These are phyloP conservation scores for Achlya hypogyna DNA, from an alignment of 352 stramenopile species.

Conservation along the genomic window DNA sequence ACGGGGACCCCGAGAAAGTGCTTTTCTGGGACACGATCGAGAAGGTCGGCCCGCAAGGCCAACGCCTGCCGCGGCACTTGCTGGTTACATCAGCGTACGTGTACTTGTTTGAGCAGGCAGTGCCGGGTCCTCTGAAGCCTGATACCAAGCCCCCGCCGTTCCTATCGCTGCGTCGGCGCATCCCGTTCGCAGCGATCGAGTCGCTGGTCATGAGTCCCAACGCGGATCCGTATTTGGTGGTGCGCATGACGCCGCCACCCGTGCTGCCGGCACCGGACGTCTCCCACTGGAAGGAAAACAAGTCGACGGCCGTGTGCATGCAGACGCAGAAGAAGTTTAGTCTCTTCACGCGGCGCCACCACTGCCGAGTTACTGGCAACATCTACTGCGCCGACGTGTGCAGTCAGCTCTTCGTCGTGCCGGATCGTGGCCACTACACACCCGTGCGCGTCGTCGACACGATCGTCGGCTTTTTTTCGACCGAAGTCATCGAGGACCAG, in stretches of 20 bases:
- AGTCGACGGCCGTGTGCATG: slow-evolving; percentile 76
- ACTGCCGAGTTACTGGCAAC: slow-evolving; percentile 79
- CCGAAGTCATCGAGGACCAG: slow-evolving; percentile 74
- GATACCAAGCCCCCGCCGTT: slow-evolving; percentile 43
- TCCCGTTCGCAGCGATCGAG: slow-evolving; percentile 52
- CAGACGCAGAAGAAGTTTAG: slow-evolving; percentile 81
- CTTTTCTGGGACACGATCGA: slow-evolving; percentile 70
- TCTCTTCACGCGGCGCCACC: slow-evolving; percentile 79
- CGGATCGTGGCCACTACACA: slow-evolving; percentile 70
- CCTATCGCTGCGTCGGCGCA: slow-evolving; percentile 60
- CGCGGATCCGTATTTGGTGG: slow-evolving; percentile 69
- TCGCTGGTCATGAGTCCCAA: slow-evolving; percentile 73
- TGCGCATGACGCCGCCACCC: slow-evolving; percentile 43
- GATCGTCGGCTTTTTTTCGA: slow-evolving; percentile 71
- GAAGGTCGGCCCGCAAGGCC: slow-evolving; percentile 36
- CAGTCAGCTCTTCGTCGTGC: slow-evolving; percentile 67
- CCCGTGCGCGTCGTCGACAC: slow-evolving; percentile 72
- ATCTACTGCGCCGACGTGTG: slow-evolving; percentile 81
- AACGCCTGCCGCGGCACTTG: slow-evolving; percentile 36
- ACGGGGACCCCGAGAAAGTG: slow-evolving; percentile 74
- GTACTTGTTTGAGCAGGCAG: slow-evolving; percentile 75
- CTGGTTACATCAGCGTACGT: slow-evolving; percentile 63
- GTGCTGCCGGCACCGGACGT: slow-evolving; percentile 56
- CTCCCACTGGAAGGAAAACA: slow-evolving; percentile 79
- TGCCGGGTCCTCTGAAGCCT: slow-evolving; percentile 34